Evolutionary conservation across 73 alveolate genomes (phyloP).

Genomic region (Stentor coeruleus): DNA sequence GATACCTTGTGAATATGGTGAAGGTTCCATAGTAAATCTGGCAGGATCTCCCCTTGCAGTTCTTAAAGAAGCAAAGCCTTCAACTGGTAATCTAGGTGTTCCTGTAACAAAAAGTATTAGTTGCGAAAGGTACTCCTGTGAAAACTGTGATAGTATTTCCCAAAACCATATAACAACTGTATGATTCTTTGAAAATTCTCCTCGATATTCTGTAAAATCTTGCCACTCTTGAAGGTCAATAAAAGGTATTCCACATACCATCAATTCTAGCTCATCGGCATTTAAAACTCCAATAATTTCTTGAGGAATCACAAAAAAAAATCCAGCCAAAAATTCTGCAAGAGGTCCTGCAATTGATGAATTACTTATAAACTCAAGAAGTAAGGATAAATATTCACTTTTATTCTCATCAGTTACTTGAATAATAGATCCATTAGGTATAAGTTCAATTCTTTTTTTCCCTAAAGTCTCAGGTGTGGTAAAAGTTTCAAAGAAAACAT

Average conservation of each 20-base stretch:
- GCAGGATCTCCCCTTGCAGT: constrained; percentile 82
- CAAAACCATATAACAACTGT: constrained; percentile 92
- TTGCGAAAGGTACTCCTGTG: constrained; percentile 71
- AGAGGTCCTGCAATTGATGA: constrained; percentile 28
- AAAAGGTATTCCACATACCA: constrained; percentile 67
- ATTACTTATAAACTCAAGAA: background rate
- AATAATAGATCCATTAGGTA: constrained; percentile 36
- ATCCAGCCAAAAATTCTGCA: constrained; percentile 49
- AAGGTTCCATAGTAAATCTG: constrained; percentile 70
- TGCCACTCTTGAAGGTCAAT: constrained; percentile 93
- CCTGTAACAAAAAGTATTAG: constrained; percentile 92
- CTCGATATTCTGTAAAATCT: constrained; percentile 74
- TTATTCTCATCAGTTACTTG: constrained; percentile 36
- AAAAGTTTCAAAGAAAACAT: background rate
- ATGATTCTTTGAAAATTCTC: constrained; percentile 52
- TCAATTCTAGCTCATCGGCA: constrained; percentile 62
- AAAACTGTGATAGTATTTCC: constrained; percentile 61
- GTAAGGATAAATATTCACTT: constrained; percentile 13
- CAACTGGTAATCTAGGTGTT: constrained; percentile 89
- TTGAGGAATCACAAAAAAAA: constrained; percentile 62
- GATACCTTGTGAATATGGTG: constrained; percentile 61
- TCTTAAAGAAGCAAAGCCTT: constrained; percentile 75
- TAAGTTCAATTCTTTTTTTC: constrained; percentile 38
- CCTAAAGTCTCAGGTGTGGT: background rate
- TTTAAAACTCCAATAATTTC: constrained; percentile 46